Evolutionary conservation across 306 rosid genomes (phyloP).

Genomic region (Acacia confusa): DNA sequence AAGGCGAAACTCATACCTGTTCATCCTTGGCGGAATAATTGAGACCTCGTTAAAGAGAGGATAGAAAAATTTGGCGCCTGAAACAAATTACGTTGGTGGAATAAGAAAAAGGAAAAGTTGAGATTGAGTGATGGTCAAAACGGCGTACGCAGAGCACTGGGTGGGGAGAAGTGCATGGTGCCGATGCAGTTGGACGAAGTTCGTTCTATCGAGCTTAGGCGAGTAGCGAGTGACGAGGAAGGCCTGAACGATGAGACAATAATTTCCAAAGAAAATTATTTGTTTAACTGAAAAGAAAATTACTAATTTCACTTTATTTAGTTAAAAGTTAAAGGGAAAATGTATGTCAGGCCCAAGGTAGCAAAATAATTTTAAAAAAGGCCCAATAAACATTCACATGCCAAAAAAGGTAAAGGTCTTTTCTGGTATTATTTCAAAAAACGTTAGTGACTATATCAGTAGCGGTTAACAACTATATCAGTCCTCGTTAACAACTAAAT

Average conservation of each 20-base stretch:
- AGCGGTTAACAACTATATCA: too few species aligned
- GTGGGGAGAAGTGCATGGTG: not conserved
- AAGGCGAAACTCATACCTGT: conserved; percentile 25
- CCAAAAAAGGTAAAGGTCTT: too few species aligned
- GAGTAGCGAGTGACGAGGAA: not conserved
- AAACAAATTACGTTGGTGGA: not conserved
- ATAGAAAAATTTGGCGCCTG: not conserved
- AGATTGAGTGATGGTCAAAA: not conserved
- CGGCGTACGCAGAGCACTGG: not conserved
- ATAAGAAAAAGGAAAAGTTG: not conserved
- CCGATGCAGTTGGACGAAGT: not conserved
- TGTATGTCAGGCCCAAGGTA: too few species aligned
- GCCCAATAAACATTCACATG: too few species aligned
- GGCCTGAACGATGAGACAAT: not conserved
- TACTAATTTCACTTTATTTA: too few species aligned
- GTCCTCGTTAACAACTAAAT: too few species aligned
- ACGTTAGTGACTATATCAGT: too few species aligned
- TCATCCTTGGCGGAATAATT: conserved; percentile 23
- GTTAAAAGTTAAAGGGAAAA: too few species aligned
- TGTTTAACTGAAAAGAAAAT: not conserved
- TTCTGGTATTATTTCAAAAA: too few species aligned
- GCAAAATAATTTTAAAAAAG: too few species aligned
- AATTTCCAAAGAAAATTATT: not conserved
- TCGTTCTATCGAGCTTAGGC: not conserved
- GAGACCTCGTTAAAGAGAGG: not conserved